Evolutionary conservation across 2,329 filamentous ascomycete genomes (phyloP), one percentile per base, ranked within the genome.

Genomic region (Exophiala dermatitidis): DNA sequence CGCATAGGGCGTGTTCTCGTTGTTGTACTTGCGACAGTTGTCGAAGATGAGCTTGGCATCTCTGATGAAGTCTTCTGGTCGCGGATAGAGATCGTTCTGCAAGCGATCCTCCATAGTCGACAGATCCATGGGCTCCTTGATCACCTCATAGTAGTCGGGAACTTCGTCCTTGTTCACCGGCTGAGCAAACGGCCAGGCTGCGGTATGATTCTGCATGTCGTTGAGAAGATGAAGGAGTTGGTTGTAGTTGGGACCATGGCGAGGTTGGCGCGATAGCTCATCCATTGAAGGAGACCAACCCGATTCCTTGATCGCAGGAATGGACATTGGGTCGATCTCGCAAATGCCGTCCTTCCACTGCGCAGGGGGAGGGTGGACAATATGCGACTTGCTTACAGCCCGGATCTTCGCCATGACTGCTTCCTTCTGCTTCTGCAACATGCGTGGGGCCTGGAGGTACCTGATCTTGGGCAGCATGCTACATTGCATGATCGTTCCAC

Each of bases 261-360:
- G 89, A 30, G 93, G 91, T 68, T 95, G 90, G 34, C 93, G 87
- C 1, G 93, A 90, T 26, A 98, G 79, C 68, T 95, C 90, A 72
- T 98, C 93, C 93, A 98, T 98, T 66, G 95, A 91, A 0, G 88
- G 87, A 0, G 88, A 94, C 93, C 93, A 98, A 58, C 93, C 91
- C 0, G 89, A 93, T 44, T 84, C 87, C 64, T 85, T 89, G 70
- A 98, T 96, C 9, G 91, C 90, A 12, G 86, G 80, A 60, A 97
- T 91, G 26, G 81, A 81, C 57, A 96, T 78, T 0, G 93, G 89
- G 65, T 98, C 87, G 66, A 97, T 94, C 49, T 83, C 74, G 32
- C 75, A 76, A 7, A 85, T 75, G 28, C 84, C 86, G 52, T 83
- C 86, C 67, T 83, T 85, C 90, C 91, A 98, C 65, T 90, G 82